phyloP scores from a whole-genome alignment of 192 early-diverging fungal species.

The Podila epigama region DNA sequence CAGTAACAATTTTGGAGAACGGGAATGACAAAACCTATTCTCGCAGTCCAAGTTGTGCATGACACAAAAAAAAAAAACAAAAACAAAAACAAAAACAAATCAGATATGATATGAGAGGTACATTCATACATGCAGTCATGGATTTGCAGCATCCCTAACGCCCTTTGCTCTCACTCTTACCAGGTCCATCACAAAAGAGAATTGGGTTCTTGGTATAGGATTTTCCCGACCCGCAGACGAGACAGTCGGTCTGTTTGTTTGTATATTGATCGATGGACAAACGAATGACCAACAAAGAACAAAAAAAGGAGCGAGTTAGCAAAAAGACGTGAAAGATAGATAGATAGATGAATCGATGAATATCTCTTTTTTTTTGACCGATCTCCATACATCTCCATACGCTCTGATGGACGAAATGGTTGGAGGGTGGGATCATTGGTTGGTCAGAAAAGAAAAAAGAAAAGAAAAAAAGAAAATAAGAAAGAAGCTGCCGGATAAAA shows the following conservation, averaged over 20 bases:
- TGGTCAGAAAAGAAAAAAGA: too few relatives aligned
- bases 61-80: slow-evolving; percentile 7
- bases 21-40: slow-evolving; percentile 47
- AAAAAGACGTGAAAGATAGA: background rate
- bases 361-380: background rate
- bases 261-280: background rate
- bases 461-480: too few relatives aligned
- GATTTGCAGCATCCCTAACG: background rate
- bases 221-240: slow-evolving; percentile 55
- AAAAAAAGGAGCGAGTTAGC: background rate
- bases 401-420: too few relatives aligned
- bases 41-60: slow-evolving; percentile 14
- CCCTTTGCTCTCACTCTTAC: background rate
- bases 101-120: background rate
- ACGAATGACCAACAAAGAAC: background rate
- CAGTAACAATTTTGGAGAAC: slow-evolving; percentile 57
- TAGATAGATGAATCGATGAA: background rate
- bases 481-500: too few relatives aligned
- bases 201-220: slow-evolving; percentile 53
- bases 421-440: too few relatives aligned
- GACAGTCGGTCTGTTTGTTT: slow-evolving; percentile 46
- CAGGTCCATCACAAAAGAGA: slow-evolving; percentile 60
- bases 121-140: background rate
- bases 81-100: background rate
- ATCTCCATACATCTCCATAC: too few relatives aligned